Conservation (phyloP, 805 yeast species). For the Vanderwaltozyma yarrowii region DNA sequence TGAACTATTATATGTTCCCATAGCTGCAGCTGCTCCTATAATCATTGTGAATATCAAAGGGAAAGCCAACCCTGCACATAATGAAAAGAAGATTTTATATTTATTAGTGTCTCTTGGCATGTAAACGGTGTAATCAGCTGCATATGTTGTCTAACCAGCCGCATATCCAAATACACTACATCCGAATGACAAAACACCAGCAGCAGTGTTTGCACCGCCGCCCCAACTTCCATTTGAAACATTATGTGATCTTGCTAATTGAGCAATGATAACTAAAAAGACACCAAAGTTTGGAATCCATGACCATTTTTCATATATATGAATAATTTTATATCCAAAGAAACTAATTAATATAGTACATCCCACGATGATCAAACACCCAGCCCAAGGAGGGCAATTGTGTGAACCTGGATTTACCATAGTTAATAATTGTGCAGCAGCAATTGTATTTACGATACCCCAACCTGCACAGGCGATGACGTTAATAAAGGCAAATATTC, state of each 20-base stretch:
- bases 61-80: constrained; percentile 49
- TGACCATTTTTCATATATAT: constrained; percentile 69
- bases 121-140: constrained; percentile 86
- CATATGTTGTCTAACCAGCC: constrained; percentile 92
- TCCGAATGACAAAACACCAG: constrained; percentile 70
- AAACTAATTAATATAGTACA: constrained; percentile 66
- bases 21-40: constrained; percentile 79
- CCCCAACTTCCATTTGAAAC: constrained; percentile 44
- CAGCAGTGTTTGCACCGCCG: constrained; percentile 63
- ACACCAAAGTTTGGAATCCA: constrained; percentile 75
- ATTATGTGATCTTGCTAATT: constrained; percentile 56
- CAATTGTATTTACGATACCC: constrained; percentile 88
- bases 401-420: constrained; percentile 49
- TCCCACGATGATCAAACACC: constrained; percentile 60
- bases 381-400: constrained; percentile 80
- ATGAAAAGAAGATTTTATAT: constrained; percentile 49
- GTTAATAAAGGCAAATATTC: constrained; percentile 69
- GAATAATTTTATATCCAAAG: constrained; percentile 78
- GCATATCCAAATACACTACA: constrained; percentile 80
- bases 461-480: constrained; percentile 85
- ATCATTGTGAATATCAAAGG: constrained; percentile 66
- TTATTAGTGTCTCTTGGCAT: constrained; percentile 58
- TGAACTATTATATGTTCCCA: constrained; percentile 45
- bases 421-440: constrained; percentile 73
- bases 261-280: constrained; percentile 67